A percentile compares a stretch with the other conserved stretches of the same genome.
Conservation (phyloP, 2,329 filamentous ascomycete genomes). For the Uncinocarpus reesii region DNA sequence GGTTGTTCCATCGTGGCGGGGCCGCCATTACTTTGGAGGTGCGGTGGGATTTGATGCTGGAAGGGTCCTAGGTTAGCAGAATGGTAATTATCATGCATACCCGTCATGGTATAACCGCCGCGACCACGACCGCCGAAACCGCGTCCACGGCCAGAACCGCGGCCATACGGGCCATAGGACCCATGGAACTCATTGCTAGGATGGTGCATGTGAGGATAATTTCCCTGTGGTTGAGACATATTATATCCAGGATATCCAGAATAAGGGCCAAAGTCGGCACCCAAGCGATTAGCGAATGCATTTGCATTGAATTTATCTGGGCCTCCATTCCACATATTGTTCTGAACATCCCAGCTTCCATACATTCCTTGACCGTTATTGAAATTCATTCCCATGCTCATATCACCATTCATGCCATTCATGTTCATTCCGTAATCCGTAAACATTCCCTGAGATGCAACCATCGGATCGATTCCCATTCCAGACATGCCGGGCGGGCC, state of each 20-base stretch:
- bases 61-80: slow-evolving; percentile 29
- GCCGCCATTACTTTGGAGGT: slow-evolving; percentile 18
- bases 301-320: slow-evolving; percentile 86
- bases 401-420: slow-evolving; percentile 69
- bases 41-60: slow-evolving; percentile 26
- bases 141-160: slow-evolving; percentile 56
- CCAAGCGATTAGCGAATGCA: slow-evolving; percentile 63
- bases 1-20: slow-evolving; percentile 14
- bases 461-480: slow-evolving; percentile 65
- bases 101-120: slow-evolving; percentile 27
- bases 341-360: slow-evolving; percentile 69
- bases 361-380: slow-evolving; percentile 51
- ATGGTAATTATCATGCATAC: slow-evolving; percentile 29
- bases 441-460: slow-evolving; percentile 41
- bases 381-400: slow-evolving; percentile 61
- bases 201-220: slow-evolving; percentile 56
- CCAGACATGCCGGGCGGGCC: slow-evolving; percentile 56
- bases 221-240: slow-evolving; percentile 70
- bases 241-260: slow-evolving; percentile 56
- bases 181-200: slow-evolving; percentile 57
- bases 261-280: slow-evolving; percentile 72
- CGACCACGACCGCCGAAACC: slow-evolving; percentile 40
- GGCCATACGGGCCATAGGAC: slow-evolving; percentile 60
- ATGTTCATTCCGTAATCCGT: slow-evolving; percentile 58
- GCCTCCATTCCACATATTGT: slow-evolving; percentile 25